Evolutionary conservation across 2,329 filamentous ascomycete genomes (phyloP).

Genomic region (Phialophora chinensis): DNA sequence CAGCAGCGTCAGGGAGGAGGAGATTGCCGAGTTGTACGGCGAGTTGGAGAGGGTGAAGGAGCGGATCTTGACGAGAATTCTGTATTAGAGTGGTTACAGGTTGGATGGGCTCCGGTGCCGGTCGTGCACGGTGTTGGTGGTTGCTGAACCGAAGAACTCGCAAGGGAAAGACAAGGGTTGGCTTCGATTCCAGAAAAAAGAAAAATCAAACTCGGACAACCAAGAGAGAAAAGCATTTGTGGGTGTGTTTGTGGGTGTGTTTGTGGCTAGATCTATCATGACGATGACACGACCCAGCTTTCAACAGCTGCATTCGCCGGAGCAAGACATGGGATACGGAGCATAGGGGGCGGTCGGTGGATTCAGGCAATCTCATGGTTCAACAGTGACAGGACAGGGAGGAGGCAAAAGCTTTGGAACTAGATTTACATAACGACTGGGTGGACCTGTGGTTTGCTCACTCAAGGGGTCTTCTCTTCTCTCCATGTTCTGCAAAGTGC

Average conservation of each 20-base stretch:
- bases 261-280: not conserved
- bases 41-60: slow-evolving; percentile 72
- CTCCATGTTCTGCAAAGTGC: too few relatives aligned
- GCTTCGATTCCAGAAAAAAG: not conserved
- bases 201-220: not conserved
- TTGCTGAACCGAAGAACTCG: not conserved
- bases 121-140: not conserved
- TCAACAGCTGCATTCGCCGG: slow-evolving; percentile 2
- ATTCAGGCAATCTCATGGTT: not conserved
- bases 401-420: not conserved
- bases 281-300: slow-evolving; percentile 1
- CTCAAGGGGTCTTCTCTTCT: not conserved
- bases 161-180: not conserved
- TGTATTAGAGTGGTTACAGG: slow-evolving; percentile 28
- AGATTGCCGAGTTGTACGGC: slow-evolving; percentile 86
- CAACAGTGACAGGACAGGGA: not conserved
- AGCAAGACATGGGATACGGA: not conserved
- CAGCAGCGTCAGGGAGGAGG: slow-evolving; percentile 77
- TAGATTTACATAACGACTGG: not conserved
- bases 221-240: not conserved
- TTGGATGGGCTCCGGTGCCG: not conserved
- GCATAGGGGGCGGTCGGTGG: not conserved
- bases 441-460: not conserved
- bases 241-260: not conserved
- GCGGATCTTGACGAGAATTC: slow-evolving; percentile 37